These are phyloP conservation scores for Apiospora koreana DNA, from an alignment of 2,329 filamentous ascomycete genomes.

Conservation along the genomic window DNA sequence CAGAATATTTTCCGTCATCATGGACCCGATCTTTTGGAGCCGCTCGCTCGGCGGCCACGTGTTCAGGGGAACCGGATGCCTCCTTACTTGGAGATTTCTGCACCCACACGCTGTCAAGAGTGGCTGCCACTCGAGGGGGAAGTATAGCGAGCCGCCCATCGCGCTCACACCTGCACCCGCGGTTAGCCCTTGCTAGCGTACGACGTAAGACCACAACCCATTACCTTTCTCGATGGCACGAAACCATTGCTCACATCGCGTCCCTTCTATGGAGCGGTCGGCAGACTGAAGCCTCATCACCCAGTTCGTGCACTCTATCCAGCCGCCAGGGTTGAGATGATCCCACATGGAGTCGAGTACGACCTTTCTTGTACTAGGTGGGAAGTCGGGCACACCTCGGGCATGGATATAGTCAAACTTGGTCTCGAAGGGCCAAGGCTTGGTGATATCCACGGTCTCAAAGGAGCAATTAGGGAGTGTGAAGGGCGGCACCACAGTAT, in stretches of 20 bases:
- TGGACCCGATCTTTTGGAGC: slow-evolving; percentile 29
- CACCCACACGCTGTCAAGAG: neutral
- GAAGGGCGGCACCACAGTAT: slow-evolving; percentile 28
- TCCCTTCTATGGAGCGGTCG: slow-evolving; percentile 21
- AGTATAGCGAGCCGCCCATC: neutral
- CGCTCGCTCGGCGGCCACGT: slow-evolving; percentile 32
- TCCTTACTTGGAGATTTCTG: slow-evolving; percentile 17
- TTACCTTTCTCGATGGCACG: slow-evolving; percentile 27
- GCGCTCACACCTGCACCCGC: neutral
- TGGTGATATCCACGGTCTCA: slow-evolving; percentile 27
- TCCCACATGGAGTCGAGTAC: slow-evolving; percentile 32
- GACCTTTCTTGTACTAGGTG: slow-evolving; percentile 22
- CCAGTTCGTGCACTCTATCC: slow-evolving; percentile 39
- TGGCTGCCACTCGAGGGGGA: neutral
- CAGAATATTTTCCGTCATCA: slow-evolving; percentile 31
- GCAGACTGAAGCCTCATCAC: slow-evolving; percentile 32
- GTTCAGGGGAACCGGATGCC: slow-evolving; percentile 30
- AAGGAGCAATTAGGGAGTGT: slow-evolving; percentile 31
- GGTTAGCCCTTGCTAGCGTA: neutral
- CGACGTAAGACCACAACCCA: too few species aligned
- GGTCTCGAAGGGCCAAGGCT: slow-evolving; percentile 27
- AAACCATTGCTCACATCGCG: slow-evolving; percentile 27
- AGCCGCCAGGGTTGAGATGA: slow-evolving; percentile 35
- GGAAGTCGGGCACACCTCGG: slow-evolving; percentile 32
- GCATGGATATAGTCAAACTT: slow-evolving; percentile 35